Conservation (phyloP, 169 alveolate genomes). For the Plasmodium billcollinsi region DNA sequence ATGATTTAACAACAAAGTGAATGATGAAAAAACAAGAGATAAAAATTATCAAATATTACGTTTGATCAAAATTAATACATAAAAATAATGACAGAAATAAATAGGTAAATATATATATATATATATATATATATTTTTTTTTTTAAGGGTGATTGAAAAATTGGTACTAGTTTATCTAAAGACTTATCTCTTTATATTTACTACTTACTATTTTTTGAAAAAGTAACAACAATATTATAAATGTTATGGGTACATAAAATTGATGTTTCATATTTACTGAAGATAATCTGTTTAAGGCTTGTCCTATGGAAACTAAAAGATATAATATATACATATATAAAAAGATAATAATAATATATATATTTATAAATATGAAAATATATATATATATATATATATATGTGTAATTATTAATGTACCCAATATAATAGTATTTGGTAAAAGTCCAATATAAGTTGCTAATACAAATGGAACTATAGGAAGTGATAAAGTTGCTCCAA, state of each 20-base stretch:
- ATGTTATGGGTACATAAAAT: slow-evolving; percentile 53
- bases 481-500: slow-evolving; percentile 35
- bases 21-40: too few relatives aligned
- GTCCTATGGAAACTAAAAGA: slow-evolving; percentile 64
- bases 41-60: too few relatives aligned
- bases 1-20: too few relatives aligned
- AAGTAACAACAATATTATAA: slow-evolving; percentile 42
- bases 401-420: slow-evolving; percentile 21
- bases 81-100: too few relatives aligned
- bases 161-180: background rate
- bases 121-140: too few relatives aligned
- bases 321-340: background rate
- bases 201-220: slow-evolving; percentile 47
- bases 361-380: slow-evolving; percentile 1
- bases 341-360: background rate
- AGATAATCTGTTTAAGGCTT: slow-evolving; percentile 52
- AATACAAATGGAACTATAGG: slow-evolving; percentile 54
- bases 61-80: too few relatives aligned
- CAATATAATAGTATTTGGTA: slow-evolving; percentile 60
- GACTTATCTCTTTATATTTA: slow-evolving; percentile 20
- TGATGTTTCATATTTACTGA: slow-evolving; percentile 51
- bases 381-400: slow-evolving; percentile 7
- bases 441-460: slow-evolving; percentile 48
- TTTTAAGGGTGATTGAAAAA: too few relatives aligned
- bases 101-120: too few relatives aligned